These are phyloP conservation scores for Penicillium sp. DNA, from an alignment of 2,329 filamentous ascomycete genomes.

Conservation along the genomic window DNA sequence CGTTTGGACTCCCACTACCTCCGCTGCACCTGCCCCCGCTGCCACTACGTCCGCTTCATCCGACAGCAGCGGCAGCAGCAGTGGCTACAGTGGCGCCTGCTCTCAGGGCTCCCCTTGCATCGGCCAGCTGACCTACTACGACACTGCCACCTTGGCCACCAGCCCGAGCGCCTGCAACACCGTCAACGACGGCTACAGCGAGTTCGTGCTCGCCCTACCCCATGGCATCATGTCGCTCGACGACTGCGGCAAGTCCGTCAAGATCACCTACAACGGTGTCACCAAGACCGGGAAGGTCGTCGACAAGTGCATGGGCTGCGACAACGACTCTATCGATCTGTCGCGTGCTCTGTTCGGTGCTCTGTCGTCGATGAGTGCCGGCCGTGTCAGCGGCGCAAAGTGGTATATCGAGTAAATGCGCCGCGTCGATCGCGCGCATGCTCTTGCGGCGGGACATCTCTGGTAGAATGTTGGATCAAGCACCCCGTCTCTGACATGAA, in stretches of 20 bases:
- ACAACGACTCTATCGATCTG: constrained; percentile 57
- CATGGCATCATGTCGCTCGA: constrained; percentile 65
- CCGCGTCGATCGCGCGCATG: constrained; percentile 20
- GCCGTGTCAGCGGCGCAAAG: constrained; percentile 44
- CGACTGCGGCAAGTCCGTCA: constrained; percentile 67
- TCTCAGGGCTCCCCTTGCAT: constrained; percentile 29
- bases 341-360: constrained; percentile 56
- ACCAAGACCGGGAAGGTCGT: constrained; percentile 58
- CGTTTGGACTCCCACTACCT: constrained; percentile 2
- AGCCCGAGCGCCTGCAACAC: constrained; percentile 56
- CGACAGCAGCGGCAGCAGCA: constrained; percentile 14
- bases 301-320: constrained; percentile 75
- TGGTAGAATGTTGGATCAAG: constrained; percentile 24
- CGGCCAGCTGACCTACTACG: constrained; percentile 74
- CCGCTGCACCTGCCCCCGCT: constrained; percentile 1
- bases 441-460: constrained; percentile 16
- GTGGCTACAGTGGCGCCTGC: constrained; percentile 26
- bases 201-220: constrained; percentile 69
- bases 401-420: constrained; percentile 39
- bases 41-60: constrained; percentile 17
- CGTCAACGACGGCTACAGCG: constrained; percentile 55
- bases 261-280: constrained; percentile 60
- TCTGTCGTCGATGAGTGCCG: constrained; percentile 41
- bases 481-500: constrained; percentile 20
- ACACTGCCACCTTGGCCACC: constrained; percentile 60